phyloP scores from a whole-genome alignment of 2,329 filamentous ascomycete species.

The Penicillium sp. region DNA sequence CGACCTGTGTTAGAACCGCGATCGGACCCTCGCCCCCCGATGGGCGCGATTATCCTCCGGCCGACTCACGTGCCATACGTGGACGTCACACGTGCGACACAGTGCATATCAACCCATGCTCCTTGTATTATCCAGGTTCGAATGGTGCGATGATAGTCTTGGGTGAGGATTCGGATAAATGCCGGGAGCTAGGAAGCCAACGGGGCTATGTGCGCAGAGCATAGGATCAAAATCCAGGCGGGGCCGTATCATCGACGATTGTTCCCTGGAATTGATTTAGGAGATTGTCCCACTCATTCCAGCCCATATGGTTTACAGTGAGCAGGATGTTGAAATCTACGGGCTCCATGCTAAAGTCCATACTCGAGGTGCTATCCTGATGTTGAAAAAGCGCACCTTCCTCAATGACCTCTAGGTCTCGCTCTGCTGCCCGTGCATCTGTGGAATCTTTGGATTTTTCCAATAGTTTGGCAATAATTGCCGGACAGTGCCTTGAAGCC shows the following conservation, averaged over 20 bases:
- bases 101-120: not conserved
- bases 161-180: not conserved
- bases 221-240: conserved; percentile 6
- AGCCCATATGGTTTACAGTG: conserved; percentile 24
- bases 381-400: not conserved
- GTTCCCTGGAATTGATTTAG: conserved; percentile 28
- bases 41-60: conserved; percentile 1
- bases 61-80: too few relatives aligned
- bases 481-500: conserved; percentile 20
- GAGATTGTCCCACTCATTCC: conserved; percentile 30
- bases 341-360: not conserved
- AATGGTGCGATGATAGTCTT: not conserved
- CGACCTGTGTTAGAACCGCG: conserved; percentile 1
- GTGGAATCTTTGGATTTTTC: conserved; percentile 1
- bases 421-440: not conserved
- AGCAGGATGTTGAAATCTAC: conserved; percentile 11
- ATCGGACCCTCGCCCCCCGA: conserved; percentile 10
- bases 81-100: not conserved
- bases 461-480: conserved; percentile 15
- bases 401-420: not conserved
- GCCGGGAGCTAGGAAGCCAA: too few relatives aligned
- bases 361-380: not conserved
- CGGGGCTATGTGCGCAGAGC: not conserved
- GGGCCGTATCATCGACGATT: conserved; percentile 16
- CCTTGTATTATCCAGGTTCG: not conserved